Evolutionary conservation across 768 basidiomycete genomes (phyloP), one percentile per base, ranked within the genome.

Genomic region (Xerocomellus dryophilus): DNA sequence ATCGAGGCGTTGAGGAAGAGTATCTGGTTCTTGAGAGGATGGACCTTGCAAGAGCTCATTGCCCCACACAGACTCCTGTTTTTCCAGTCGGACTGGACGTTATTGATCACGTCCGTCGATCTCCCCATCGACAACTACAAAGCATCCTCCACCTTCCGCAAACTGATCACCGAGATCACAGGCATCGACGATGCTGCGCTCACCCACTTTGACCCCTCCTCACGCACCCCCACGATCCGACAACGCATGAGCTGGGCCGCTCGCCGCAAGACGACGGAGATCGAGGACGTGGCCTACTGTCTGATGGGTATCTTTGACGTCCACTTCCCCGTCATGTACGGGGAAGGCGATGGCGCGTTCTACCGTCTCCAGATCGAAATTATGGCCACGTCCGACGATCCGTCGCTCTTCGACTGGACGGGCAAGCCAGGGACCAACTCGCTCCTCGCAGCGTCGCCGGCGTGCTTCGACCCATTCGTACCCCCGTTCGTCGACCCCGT

Each of bases 201-300:
- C 36, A 63, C 56, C 36, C n/a, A 41, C 31, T 61, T 65, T 47
- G 50, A 60, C n/a, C 57, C 59, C 25, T 18, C 54, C 36, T 56
- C 62, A 12, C 56, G 50, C 46, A 39, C 23, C 3, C 50, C 54
- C 32, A 54, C 53, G 15, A 50, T 66, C 49, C 48, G 54, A 3
- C 55, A 68, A 40, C 62, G 57, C 25, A 62, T 70, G 59, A 59
- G 50, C 47, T 71, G 68, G 68, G 70, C 70, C 10, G 58, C 68
- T 0, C 53, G 32, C 36, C 67, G 69, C 48, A 60, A 61, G 55
- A 70, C 69, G 21, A 69, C 66, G 7, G 57, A 63, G 51, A 17
- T 59, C 36, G 69, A 71, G 43, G 69, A 71, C 53, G 42, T 47
- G 12, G 66, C 70, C 6, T 70, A 70, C 36, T 61, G 53, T 23